These are phyloP conservation scores for Ceratobasidium sp. DNA, from an alignment of 1,284 basidiomycete species.

Conservation along the genomic window DNA sequence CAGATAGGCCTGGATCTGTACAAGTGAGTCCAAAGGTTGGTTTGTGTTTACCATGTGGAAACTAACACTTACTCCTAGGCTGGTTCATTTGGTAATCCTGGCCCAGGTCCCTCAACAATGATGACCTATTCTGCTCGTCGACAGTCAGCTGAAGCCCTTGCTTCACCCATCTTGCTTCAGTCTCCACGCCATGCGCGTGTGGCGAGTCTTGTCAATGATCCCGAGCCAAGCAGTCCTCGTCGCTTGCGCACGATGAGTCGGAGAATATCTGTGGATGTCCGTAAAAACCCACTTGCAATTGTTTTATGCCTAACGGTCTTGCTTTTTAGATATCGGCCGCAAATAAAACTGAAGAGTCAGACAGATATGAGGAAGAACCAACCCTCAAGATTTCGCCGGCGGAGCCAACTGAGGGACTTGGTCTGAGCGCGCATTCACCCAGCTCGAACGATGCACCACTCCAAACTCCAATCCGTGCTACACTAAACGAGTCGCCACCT, in stretches of 20 bases:
- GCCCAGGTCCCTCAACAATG: slow-evolving; percentile 41
- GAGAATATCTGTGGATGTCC: slow-evolving; percentile 14
- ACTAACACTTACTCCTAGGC: background rate
- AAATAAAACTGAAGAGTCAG: background rate
- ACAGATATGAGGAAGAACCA: slow-evolving; percentile 6
- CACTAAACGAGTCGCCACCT: background rate
- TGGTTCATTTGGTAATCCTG: slow-evolving; percentile 27
- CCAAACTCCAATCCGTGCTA: slow-evolving; percentile 8
- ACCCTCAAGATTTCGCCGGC: slow-evolving; percentile 9
- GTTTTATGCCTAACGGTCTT: background rate
- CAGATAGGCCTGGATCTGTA: background rate
- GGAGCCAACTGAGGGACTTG: background rate
- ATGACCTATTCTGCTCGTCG: slow-evolving; percentile 37
- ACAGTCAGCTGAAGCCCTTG: slow-evolving; percentile 7
- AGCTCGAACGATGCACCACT: background rate
- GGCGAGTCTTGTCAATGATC: slow-evolving; percentile 7
- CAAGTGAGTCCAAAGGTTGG: background rate
- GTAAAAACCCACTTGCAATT: background rate
- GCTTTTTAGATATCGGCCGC: background rate
- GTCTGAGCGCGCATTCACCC: background rate
- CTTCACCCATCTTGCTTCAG: slow-evolving; percentile 21
- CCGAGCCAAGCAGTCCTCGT: background rate
- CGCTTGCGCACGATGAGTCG: background rate
- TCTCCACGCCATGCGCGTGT: slow-evolving; percentile 2
- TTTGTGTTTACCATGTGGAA: background rate